Base-by-base conservation (phyloP, 164 flowering plant genomes). In the Annona squamosa region DNA sequence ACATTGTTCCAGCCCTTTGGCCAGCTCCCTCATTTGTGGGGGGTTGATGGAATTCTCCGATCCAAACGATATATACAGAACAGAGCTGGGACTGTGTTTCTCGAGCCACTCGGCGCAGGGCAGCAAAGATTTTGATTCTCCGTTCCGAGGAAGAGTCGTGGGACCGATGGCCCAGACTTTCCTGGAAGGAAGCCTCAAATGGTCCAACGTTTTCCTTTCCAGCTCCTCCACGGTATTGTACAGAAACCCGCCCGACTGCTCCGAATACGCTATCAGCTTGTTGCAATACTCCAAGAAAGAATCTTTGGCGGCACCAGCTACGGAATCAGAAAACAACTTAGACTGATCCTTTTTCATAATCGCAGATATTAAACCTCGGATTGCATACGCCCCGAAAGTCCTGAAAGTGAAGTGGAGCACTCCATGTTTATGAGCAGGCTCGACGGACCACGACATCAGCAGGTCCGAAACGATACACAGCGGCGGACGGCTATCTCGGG, bases 1-100 rank as follows among this genome's bases (percentile, higher is more conserved):
- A 43, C 85, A 80, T 0, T 46, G 69, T 63, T 90, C 94, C 76
- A 90, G 68, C 1, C 85, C 94, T 70, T 18, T 68, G 1, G 88
- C 94, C 61, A 90, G 66, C 17, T 84, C 77, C 85, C 77, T 81
- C 89, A 86, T 87, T 9, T 90, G 87, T 0, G 85, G 69, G 0
- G 81, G 52, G 0, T 85, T 76, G 59, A 88, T 83, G 1, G 87
- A 79, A 83, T 82, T 86, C 70, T 80, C 79, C 6, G 92, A 88
- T 13, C 92, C 92, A 66, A 90, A 90, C 0, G 84, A 84, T 4
- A 88, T 56, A 76, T 84, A 88, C 0, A 90, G 63, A 0, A 90
- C 94, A 1, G 90, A 86, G 9, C 74, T 75, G 4, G 47, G 13
- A 0, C 83, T 79, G 48, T 87, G 87, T 13, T 68, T 3, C 42